phyloP scores from a whole-genome alignment of 2,329 filamentous ascomycete genomes.

The Phialophora verrucosa region DNA sequence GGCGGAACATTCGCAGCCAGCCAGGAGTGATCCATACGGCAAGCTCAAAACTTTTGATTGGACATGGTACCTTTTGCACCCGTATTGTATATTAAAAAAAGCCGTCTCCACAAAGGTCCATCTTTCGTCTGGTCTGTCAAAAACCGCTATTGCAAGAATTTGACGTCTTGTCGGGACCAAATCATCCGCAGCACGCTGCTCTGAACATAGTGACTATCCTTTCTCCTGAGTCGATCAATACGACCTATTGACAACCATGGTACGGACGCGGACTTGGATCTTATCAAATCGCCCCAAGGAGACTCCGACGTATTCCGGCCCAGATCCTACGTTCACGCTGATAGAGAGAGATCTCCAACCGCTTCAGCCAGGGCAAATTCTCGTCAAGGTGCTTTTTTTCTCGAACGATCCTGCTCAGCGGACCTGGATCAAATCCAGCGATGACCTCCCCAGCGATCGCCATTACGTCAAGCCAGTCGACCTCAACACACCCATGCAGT shows the following conservation, averaged over 20 bases:
- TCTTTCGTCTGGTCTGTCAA: too few relatives aligned
- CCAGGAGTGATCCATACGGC: too few relatives aligned
- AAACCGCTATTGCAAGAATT: too few relatives aligned
- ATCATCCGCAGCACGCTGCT: too few relatives aligned
- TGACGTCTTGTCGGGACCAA: too few relatives aligned
- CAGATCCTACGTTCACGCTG: conserved; percentile 28
- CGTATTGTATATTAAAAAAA: too few relatives aligned
- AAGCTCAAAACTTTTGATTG: too few relatives aligned
- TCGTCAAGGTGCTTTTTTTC: conserved; percentile 54
- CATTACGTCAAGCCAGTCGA: conserved; percentile 55
- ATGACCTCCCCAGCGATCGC: conserved; percentile 44
- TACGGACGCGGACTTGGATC: conserved; percentile 60
- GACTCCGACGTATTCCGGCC: conserved; percentile 18
- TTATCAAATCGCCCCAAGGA: conserved; percentile 25
- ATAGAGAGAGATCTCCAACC: conserved; percentile 14
- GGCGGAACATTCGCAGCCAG: too few relatives aligned
- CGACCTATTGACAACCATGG: conserved; percentile 48
- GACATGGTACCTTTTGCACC: too few relatives aligned
- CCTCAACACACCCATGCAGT: conserved; percentile 48
- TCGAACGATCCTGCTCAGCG: conserved; percentile 61
- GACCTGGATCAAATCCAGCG: conserved; percentile 52
- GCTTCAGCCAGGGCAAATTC: conserved; percentile 49
- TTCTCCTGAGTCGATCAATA: too few relatives aligned
- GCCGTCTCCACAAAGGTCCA: too few relatives aligned
- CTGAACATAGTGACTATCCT: too few relatives aligned